phyloP scores from a whole-genome alignment of 208 protist species.

The Jaenimonas drosophilae region DNA sequence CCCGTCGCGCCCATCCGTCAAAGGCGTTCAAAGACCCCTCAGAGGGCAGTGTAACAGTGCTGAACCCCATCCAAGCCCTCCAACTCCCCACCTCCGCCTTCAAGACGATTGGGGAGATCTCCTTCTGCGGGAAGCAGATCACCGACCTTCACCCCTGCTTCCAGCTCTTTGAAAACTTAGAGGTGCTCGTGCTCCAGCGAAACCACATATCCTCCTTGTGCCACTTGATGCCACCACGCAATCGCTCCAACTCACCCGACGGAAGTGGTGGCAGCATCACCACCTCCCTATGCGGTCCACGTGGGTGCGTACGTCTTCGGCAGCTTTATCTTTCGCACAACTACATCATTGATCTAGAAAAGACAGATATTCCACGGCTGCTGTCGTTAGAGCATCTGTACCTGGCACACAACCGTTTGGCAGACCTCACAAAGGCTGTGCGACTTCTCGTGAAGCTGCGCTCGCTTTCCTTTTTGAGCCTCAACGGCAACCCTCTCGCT shows the following conservation, averaged over 20 bases:
- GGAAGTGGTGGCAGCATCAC: conserved; percentile 8
- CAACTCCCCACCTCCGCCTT: conserved; percentile 23
- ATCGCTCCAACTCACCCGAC: conserved; percentile 8
- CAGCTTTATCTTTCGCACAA: conserved; percentile 38
- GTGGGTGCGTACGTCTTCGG: conserved; percentile 44
- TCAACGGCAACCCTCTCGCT: conserved; percentile 56
- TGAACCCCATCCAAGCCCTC: conserved; percentile 49
- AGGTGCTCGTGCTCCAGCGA: conserved; percentile 43
- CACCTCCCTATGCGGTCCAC: neutral
- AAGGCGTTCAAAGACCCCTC: conserved; percentile 20
- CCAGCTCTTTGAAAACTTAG: conserved; percentile 44
- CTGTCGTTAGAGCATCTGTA: conserved; percentile 39
- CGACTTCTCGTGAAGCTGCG: conserved; percentile 27
- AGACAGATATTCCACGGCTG: conserved; percentile 43
- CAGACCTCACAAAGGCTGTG: conserved; percentile 24
- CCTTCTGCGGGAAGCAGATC: conserved; percentile 28
- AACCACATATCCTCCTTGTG: conserved; percentile 39
- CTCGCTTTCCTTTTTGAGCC: conserved; percentile 41
- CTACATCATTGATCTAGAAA: conserved; percentile 13
- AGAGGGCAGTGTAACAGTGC: conserved; percentile 14
- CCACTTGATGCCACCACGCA: conserved; percentile 29
- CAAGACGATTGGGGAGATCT: conserved; percentile 25
- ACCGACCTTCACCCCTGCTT: conserved; percentile 55
- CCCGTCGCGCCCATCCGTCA: neutral
- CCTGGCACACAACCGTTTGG: conserved; percentile 52